Evolutionary conservation across 2,329 filamentous ascomycete genomes (phyloP).

Genomic region (Penicillium italicum): DNA sequence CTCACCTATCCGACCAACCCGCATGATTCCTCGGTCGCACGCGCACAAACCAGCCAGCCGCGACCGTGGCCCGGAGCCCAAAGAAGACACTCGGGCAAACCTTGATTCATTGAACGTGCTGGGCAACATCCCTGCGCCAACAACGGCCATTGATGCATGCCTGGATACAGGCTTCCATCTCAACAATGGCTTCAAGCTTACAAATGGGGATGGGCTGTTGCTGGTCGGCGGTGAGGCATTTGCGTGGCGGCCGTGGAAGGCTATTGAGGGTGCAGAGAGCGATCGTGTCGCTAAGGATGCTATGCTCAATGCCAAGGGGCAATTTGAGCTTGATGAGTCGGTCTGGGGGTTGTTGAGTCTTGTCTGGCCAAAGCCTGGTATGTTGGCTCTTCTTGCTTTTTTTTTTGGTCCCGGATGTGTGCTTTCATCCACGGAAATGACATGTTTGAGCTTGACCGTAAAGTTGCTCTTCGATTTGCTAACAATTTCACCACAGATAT

Average conservation of each 20-base stretch:
- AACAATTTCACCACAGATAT: constrained; percentile 57
- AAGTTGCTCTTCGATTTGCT: background rate
- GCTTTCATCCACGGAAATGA: background rate
- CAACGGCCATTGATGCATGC: constrained; percentile 80
- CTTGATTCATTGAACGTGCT: constrained; percentile 77
- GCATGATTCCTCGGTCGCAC: constrained; percentile 33
- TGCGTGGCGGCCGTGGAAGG: constrained; percentile 77
- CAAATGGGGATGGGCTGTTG: constrained; percentile 67
- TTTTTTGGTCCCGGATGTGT: constrained; percentile 3
- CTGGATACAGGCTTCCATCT: constrained; percentile 79
- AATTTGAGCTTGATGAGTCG: constrained; percentile 70
- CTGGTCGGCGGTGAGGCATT: constrained; percentile 86
- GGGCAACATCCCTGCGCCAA: constrained; percentile 67
- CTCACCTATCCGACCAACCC: constrained; percentile 27
- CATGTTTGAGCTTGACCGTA: background rate
- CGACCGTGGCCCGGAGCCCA: constrained; percentile 59
- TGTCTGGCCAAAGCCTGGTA: constrained; percentile 86
- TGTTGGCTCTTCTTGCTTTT: constrained; percentile 30
- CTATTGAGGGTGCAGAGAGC: constrained; percentile 33
- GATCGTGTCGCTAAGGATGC: constrained; percentile 34
- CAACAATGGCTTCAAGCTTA: constrained; percentile 72
- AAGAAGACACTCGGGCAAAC: constrained; percentile 65
- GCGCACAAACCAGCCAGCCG: constrained; percentile 41
- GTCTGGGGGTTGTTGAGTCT: constrained; percentile 72
- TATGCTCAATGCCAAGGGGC: constrained; percentile 71